Conservation (phyloP, 1,139 yeast genomes). For the Candida sojae region DNA sequence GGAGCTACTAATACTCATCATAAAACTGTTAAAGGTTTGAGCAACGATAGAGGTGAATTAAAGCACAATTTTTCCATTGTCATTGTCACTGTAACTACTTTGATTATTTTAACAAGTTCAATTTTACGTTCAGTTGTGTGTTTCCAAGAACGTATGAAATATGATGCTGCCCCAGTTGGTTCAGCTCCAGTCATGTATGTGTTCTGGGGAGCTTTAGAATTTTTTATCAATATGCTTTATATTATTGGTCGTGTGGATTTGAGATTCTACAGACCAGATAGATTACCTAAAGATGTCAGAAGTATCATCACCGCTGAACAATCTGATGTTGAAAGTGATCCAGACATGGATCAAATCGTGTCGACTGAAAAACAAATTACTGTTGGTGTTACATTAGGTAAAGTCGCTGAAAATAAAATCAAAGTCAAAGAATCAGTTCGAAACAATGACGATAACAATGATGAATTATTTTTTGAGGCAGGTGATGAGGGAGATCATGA, state of each 20-base stretch:
- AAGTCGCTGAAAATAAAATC: neutral
- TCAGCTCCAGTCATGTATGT: constrained; percentile 63
- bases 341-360: neutral
- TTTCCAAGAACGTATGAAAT: constrained; percentile 39
- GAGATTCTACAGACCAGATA: constrained; percentile 78
- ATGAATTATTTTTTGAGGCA: constrained; percentile 3
- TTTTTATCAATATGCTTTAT: constrained; percentile 54
- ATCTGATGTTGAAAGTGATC: constrained; percentile 17
- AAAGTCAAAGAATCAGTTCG: neutral
- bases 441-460: constrained; percentile 7
- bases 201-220: constrained; percentile 64
- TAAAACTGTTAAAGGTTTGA: constrained; percentile 44
- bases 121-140: constrained; percentile 58
- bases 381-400: neutral
- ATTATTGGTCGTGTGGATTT: constrained; percentile 68
- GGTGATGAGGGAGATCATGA: constrained; percentile 6
- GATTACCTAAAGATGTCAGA: constrained; percentile 42
- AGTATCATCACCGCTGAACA: constrained; percentile 48
- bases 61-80: constrained; percentile 51
- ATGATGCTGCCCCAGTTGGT: constrained; percentile 23
- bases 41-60: constrained; percentile 46
- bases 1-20: constrained; percentile 48
- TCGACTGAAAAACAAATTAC: constrained; percentile 1
- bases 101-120: constrained; percentile 57
- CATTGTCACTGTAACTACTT: constrained; percentile 52